A percentile compares a stretch with the other conserved stretches of the same genome.
Conservation (phyloP, 2,329 filamentous ascomycete species). For the Fusarium clavum region DNA sequence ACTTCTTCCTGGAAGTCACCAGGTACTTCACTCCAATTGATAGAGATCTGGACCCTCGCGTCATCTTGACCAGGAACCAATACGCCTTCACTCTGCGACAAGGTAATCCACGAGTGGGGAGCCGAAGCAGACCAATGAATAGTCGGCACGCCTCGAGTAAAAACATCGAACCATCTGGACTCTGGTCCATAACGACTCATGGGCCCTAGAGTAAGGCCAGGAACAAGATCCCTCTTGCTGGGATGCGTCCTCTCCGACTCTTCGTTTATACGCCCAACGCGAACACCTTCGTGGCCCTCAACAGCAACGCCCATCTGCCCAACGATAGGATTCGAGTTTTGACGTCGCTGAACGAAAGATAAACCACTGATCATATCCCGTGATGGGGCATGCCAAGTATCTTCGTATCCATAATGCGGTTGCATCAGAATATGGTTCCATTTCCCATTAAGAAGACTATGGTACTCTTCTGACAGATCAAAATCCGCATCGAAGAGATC, state of each 20-base stretch:
- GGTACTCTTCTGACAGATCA: conserved; percentile 62
- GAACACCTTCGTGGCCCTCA: conserved; percentile 72
- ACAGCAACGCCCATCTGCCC: conserved; percentile 74
- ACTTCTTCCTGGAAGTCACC: conserved; percentile 43
- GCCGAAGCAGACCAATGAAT: conserved; percentile 66
- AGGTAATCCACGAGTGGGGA: conserved; percentile 61
- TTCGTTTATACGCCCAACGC: conserved; percentile 58
- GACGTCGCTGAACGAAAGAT: conserved; percentile 62
- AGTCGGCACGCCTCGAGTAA: conserved; percentile 65
- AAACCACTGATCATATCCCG: conserved; percentile 66
- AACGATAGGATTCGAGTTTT: conserved; percentile 62
- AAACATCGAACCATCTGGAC: conserved; percentile 72
- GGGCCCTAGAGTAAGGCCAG: conserved; percentile 68
- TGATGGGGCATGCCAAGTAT: conserved; percentile 68
- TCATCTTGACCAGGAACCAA: conserved; percentile 55
- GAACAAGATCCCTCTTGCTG: conserved; percentile 59
- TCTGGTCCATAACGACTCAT: conserved; percentile 69
- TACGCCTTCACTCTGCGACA: conserved; percentile 62
- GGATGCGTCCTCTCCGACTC: conserved; percentile 64
- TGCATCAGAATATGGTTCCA: conserved; percentile 68
- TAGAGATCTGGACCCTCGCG: conserved; percentile 23
- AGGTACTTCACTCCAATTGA: conserved; percentile 55
- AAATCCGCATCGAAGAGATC: conserved; percentile 64
- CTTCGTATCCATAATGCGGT: conserved; percentile 60
- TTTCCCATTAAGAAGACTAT: conserved; percentile 63